These are phyloP conservation scores for Epicoccum nigrum DNA, from an alignment of 2,329 filamentous ascomycete genomes.

Conservation along the genomic window DNA sequence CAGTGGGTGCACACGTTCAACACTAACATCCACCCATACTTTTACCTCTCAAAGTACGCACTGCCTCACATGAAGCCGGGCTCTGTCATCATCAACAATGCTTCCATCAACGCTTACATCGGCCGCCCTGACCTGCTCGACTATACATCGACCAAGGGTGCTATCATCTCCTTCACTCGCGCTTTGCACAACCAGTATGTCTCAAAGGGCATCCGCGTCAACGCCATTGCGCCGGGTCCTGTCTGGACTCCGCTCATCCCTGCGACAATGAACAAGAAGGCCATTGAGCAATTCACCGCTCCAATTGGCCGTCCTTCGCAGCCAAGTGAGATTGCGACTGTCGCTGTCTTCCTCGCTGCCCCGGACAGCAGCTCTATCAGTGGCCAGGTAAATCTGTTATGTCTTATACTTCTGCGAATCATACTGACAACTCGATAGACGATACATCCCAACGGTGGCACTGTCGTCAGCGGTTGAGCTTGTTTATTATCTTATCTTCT, in stretches of 20 bases:
- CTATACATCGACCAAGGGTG: slow-evolving; percentile 81
- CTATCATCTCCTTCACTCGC: slow-evolving; percentile 79
- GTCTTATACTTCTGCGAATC: too few species aligned
- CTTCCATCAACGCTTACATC: slow-evolving; percentile 82
- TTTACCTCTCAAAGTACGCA: slow-evolving; percentile 79
- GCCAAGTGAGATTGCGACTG: slow-evolving; percentile 81
- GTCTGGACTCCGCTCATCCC: slow-evolving; percentile 55
- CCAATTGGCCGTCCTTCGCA: slow-evolving; percentile 81
- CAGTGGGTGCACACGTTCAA: slow-evolving; percentile 83
- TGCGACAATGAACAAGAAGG: slow-evolving; percentile 56
- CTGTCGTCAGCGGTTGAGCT: slow-evolving; percentile 41
- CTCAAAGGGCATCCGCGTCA: slow-evolving; percentile 74
- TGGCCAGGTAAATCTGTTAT: slow-evolving; percentile 74
- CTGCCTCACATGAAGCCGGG: slow-evolving; percentile 77
- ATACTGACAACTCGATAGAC: too few species aligned
- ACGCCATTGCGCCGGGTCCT: slow-evolving; percentile 75
- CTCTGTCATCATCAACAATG: slow-evolving; percentile 82
- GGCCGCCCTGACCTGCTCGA: slow-evolving; percentile 81
- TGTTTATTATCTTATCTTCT: too few species aligned
- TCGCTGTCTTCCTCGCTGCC: slow-evolving; percentile 80
- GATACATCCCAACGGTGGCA: slow-evolving; percentile 63
- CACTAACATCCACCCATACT: slow-evolving; percentile 82
- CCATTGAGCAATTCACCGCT: slow-evolving; percentile 72
- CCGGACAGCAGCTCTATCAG: slow-evolving; percentile 75
- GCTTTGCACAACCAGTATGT: slow-evolving; percentile 78